Percentiles rank a stretch among this genome's conserved stretches.
Evolutionary conservation across 305 asterid species (phyloP).

Genomic region (Fraxinus latifolia): DNA sequence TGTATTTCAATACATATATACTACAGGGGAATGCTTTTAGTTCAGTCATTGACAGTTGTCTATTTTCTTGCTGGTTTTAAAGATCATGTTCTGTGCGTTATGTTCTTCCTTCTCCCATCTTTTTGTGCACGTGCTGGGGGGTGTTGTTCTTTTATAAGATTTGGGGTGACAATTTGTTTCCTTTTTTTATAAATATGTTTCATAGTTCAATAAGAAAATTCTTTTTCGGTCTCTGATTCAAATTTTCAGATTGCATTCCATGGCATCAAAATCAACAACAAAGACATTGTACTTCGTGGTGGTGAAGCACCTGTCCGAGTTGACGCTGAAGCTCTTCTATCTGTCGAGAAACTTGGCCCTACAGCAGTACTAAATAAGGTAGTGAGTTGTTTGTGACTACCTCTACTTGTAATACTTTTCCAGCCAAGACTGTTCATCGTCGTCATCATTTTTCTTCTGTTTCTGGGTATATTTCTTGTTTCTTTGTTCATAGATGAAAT

Average conservation of each 20-base stretch:
- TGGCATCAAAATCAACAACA: slow-evolving; percentile 75
- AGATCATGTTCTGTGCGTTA: slow-evolving; percentile 4
- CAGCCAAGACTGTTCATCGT: not conserved
- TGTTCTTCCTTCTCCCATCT: not conserved
- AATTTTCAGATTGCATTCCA: slow-evolving; percentile 69
- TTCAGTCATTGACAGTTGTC: slow-evolving; percentile 2
- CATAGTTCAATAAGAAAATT: slow-evolving; percentile 7
- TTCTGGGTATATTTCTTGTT: slow-evolving; percentile 6
- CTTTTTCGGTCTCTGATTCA: slow-evolving; percentile 29
- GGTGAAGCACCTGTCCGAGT: slow-evolving; percentile 90
- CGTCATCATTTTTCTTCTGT: not conserved
- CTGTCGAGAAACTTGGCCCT: slow-evolving; percentile 81
- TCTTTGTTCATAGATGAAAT: slow-evolving; percentile 23
- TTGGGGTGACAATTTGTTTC: slow-evolving; percentile 8
- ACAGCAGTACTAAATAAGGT: slow-evolving; percentile 84
- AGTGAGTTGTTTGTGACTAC: slow-evolving; percentile 15
- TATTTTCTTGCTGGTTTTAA: slow-evolving; percentile 13
- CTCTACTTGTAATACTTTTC: not conserved
- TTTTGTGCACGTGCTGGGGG: slow-evolving; percentile 4
- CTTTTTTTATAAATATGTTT: slow-evolving; percentile 5
- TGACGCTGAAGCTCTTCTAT: slow-evolving; percentile 82
- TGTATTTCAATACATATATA: not conserved
- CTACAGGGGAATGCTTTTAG: not conserved
- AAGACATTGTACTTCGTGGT: slow-evolving; percentile 79
- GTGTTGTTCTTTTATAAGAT: slow-evolving; percentile 15